Conservation (phyloP, 2,329 filamentous ascomycete genomes). For the Talaromyces sp. region DNA sequence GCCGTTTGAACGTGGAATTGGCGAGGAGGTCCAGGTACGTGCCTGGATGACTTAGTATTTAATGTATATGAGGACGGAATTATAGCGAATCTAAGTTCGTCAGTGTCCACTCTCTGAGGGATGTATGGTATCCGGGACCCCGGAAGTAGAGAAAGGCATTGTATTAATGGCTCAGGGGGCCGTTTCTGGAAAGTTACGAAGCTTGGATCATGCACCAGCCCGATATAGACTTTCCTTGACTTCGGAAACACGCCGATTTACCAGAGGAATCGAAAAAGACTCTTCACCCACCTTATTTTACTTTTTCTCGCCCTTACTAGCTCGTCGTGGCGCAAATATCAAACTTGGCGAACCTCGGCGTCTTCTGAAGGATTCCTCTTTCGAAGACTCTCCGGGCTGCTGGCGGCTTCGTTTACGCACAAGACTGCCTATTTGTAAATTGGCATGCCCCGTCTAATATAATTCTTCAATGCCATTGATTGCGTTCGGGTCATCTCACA, state of each 20-base stretch:
- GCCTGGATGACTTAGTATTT: too few relatives aligned
- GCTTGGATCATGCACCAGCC: background rate
- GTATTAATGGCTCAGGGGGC: background rate
- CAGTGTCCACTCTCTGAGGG: background rate
- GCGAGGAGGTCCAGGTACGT: background rate
- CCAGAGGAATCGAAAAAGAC: background rate
- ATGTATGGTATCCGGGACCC: background rate
- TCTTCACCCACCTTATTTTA: background rate
- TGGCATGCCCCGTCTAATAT: background rate
- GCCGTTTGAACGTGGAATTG: background rate
- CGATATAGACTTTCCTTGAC: background rate
- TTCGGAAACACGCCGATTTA: background rate
- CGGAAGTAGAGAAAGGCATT: background rate
- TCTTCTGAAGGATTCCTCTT: background rate
- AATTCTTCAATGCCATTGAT: background rate
- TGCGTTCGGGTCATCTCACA: background rate
- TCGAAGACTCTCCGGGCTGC: background rate
- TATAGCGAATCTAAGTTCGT: background rate
- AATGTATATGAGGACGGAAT: background rate
- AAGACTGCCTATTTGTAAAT: background rate
- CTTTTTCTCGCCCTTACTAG: background rate
- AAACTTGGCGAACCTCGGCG: background rate
- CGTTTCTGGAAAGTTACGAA: background rate
- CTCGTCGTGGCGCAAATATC: background rate
- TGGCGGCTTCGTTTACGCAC: background rate